Conservation (phyloP, 345 rosid genomes). For the Ricinus communis region DNA sequence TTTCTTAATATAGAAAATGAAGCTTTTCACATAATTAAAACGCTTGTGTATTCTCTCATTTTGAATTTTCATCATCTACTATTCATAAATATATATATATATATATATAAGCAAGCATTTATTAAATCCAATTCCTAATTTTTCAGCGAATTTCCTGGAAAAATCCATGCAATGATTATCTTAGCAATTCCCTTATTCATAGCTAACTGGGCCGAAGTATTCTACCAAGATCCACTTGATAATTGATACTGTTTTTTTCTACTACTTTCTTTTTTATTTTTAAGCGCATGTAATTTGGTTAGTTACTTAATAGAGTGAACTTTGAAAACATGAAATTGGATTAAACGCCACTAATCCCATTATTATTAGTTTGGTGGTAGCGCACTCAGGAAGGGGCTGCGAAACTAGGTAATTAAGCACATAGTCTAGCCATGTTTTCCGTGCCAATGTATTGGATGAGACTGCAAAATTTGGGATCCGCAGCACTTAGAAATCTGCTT, state of each 20-base stretch:
- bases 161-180: background rate
- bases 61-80: too few species aligned
- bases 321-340: conserved; percentile 14
- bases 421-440: background rate
- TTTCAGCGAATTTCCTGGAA: background rate
- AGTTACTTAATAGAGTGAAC: conserved; percentile 3
- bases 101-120: too few species aligned
- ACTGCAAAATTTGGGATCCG: conserved; percentile 21
- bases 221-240: conserved; percentile 15
- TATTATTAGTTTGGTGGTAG: conserved; percentile 19
- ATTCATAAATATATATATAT: too few species aligned
- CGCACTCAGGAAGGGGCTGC: conserved; percentile 29
- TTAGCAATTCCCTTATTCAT: too few species aligned
- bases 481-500: conserved; percentile 19
- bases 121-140: too few species aligned
- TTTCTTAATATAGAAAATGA: too few species aligned
- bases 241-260: too few species aligned
- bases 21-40: too few species aligned
- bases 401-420: conserved; percentile 9
- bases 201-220: background rate
- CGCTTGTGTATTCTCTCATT: too few species aligned
- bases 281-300: background rate
- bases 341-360: conserved; percentile 4
- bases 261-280: too few species aligned
- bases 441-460: conserved; percentile 6